A percentile compares a stretch with the other conserved stretches of the same genome.
Evolutionary conservation across 106 monocot genomes (phyloP).

Genomic region (Dioscorea alata): DNA sequence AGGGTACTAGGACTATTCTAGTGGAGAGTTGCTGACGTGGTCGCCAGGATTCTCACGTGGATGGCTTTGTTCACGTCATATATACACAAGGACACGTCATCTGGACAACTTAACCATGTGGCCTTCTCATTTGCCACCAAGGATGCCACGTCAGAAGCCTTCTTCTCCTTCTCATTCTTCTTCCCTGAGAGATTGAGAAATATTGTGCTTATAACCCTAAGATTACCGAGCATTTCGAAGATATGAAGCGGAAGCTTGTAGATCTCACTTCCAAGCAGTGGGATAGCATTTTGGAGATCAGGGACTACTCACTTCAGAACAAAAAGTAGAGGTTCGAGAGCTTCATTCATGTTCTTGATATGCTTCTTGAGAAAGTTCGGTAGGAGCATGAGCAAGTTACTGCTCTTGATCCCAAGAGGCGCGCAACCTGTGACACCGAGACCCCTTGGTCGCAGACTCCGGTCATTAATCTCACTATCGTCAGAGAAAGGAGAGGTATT

Average conservation of each 20-base stretch:
- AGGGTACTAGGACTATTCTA: no score
- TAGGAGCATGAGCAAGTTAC: constrained; percentile 95
- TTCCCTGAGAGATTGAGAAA: constrained; percentile 99
- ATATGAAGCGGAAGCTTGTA: constrained; percentile 79
- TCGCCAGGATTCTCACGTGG: no score
- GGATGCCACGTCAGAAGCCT: no score
- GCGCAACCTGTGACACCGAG: constrained; percentile 76
- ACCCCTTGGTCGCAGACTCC: constrained; percentile 93
- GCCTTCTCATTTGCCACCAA: no score
- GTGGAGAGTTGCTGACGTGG: no score
- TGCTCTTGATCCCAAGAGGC: constrained; percentile 90
- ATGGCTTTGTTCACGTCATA: no score
- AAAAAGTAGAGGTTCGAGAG: constrained; percentile 99
- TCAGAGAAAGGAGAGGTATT: constrained; percentile 90
- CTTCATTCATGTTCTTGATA: constrained; percentile 93
- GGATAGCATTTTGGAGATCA: constrained; percentile 96
- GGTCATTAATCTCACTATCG: constrained; percentile 88
- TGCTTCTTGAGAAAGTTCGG: constrained; percentile 87
- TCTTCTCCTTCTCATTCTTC: no score
- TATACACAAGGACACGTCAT: no score
- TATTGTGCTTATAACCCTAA: constrained; percentile 95
- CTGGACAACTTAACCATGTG: no score
- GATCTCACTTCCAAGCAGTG: constrained; percentile 75
- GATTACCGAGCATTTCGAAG: constrained; percentile 96
- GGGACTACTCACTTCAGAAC: constrained; percentile 79